Evolutionary conservation across 1,139 yeast genomes (phyloP).

Genomic region (Hemisphaericaspora lyxosophila): DNA sequence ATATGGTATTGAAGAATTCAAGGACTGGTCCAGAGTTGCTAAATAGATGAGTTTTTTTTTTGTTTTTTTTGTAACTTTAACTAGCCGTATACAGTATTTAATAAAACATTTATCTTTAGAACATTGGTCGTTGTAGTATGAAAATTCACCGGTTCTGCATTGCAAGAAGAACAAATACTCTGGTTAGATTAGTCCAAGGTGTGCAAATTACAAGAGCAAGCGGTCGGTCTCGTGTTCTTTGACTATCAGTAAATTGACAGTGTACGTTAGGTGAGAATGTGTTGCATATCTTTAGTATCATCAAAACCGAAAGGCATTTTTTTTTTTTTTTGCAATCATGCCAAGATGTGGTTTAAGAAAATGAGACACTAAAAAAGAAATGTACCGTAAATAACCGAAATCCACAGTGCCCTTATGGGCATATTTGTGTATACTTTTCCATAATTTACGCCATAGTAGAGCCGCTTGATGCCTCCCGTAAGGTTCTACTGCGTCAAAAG

Average conservation of each 20-base stretch:
- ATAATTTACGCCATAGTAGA: background rate
- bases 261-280: no score
- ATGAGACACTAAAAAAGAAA: background rate
- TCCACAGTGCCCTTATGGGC: no score
- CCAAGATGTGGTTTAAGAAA: background rate
- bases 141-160: no score
- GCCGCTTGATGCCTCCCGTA: background rate
- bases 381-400: background rate
- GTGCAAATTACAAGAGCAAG: no score
- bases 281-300: background rate
- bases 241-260: no score
- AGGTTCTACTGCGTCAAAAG: background rate
- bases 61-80: background rate
- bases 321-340: background rate
- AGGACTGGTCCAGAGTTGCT: slow-evolving; percentile 57
- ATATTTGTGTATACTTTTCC: no score
- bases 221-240: no score
- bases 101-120: no score
- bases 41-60: slow-evolving; percentile 11
- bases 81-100: background rate
- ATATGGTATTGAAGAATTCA: slow-evolving; percentile 77
- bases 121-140: no score
- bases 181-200: no score
- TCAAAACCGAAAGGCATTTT: background rate
- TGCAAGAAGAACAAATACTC: no score